Evolutionary conservation across 2,329 filamentous ascomycete genomes (phyloP).

Genomic region (Chaetomiaceae sp.): DNA sequence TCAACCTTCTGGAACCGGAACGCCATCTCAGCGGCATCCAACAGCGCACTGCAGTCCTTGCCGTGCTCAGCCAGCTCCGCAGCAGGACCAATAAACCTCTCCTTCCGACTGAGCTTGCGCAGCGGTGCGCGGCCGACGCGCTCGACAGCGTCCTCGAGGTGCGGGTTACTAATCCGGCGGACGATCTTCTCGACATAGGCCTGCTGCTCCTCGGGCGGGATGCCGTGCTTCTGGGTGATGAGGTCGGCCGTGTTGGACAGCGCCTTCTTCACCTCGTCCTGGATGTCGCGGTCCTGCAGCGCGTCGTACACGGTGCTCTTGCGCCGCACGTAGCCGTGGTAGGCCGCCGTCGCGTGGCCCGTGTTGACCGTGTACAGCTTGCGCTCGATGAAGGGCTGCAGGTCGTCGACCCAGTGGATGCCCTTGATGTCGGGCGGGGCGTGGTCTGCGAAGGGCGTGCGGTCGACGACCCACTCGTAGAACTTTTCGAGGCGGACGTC

Average conservation of each 20-base stretch:
- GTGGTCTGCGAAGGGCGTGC: conserved; percentile 71
- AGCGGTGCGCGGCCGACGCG: conserved; percentile 92
- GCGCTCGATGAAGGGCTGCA: conserved; percentile 95
- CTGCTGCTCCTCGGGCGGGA: conserved; percentile 68
- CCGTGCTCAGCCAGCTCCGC: conserved; percentile 81
- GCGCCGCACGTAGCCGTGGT: conserved; percentile 84
- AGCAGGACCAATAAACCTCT: conserved; percentile 92
- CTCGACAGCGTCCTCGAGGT: conserved; percentile 87
- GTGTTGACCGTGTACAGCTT: conserved; percentile 99
- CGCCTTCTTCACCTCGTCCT: conserved; percentile 71
- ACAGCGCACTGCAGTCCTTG: conserved; percentile 65
- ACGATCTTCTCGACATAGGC: conserved; percentile 92
- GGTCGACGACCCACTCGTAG: conserved; percentile 97
- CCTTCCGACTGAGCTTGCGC: conserved; percentile 89
- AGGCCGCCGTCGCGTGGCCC: conserved; percentile 90
- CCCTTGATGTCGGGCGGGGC: conserved; percentile 73
- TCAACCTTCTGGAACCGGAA: conserved; percentile 94
- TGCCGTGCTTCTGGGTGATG: conserved; percentile 82
- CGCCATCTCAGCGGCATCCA: conserved; percentile 84
- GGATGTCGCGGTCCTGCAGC: conserved; percentile 74
- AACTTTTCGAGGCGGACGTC: conserved; percentile 97
- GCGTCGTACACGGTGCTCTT: conserved; percentile 89
- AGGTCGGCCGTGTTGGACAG: conserved; percentile 82
- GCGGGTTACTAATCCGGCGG: conserved; percentile 85
- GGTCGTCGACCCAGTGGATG: conserved; percentile 87